phyloP scores from a whole-genome alignment of 2,329 filamentous ascomycete genomes.

The Fusarium tricinctum region DNA sequence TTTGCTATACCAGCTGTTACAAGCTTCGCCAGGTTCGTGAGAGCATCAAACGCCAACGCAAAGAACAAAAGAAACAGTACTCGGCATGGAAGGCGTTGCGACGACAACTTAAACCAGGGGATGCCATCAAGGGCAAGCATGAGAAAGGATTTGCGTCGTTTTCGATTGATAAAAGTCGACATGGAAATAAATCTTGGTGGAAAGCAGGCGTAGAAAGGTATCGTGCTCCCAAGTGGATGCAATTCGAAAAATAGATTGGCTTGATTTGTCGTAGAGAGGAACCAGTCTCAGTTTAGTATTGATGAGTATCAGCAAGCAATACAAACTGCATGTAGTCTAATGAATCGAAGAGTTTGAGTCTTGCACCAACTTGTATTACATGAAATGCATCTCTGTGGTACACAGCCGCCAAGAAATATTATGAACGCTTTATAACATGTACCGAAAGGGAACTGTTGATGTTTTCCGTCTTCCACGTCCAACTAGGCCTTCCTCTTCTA shows the following conservation, averaged over 20 bases:
- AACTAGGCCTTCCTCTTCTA: slow-evolving; percentile 60
- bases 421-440: slow-evolving; percentile 59
- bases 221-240: slow-evolving; percentile 53
- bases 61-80: slow-evolving; percentile 47
- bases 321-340: slow-evolving; percentile 23
- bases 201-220: slow-evolving; percentile 53
- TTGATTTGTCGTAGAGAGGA: not conserved
- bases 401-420: not conserved
- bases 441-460: slow-evolving; percentile 56
- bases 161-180: slow-evolving; percentile 43
- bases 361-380: not conserved
- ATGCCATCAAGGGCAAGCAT: slow-evolving; percentile 46
- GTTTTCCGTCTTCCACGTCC: slow-evolving; percentile 47
- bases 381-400: not conserved
- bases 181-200: slow-evolving; percentile 55
- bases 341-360: slow-evolving; percentile 11
- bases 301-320: slow-evolving; percentile 32
- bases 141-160: slow-evolving; percentile 47
- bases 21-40: slow-evolving; percentile 48
- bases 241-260: slow-evolving; percentile 41
- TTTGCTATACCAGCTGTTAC: slow-evolving; percentile 47
- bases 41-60: slow-evolving; percentile 48
- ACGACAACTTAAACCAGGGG: slow-evolving; percentile 44
- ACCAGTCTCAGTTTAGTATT: slow-evolving; percentile 16
- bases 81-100: slow-evolving; percentile 50